phyloP scores from a whole-genome alignment of 768 basidiomycete genomes.

The Pluteus cervinus region DNA sequence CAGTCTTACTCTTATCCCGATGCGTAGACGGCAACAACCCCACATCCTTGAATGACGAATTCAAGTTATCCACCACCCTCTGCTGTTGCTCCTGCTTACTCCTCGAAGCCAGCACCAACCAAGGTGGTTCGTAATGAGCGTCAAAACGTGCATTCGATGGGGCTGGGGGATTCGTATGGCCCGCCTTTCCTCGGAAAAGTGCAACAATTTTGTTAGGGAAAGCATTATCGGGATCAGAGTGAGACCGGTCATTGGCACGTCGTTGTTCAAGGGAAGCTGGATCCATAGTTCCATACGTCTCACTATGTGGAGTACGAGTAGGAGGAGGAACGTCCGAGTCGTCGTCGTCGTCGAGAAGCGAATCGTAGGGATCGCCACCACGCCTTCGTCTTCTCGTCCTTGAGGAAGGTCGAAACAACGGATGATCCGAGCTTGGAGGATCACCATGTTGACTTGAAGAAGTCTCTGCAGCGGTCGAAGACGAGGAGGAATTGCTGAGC shows the following conservation, averaged over 20 bases:
- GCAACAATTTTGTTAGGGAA: slow-evolving; percentile 3
- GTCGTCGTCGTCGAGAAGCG: slow-evolving; percentile 29
- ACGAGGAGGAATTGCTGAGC: too few relatives aligned
- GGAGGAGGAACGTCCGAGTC: slow-evolving; percentile 24
- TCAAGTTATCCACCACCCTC: slow-evolving; percentile 62
- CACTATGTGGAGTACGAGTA: slow-evolving; percentile 53
- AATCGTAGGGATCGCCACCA: slow-evolving; percentile 27
- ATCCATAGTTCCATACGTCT: slow-evolving; percentile 56
- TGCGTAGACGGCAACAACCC: slow-evolving; percentile 61
- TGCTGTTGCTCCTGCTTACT: slow-evolving; percentile 63
- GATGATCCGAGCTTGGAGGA: too few relatives aligned
- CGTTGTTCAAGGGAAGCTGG: slow-evolving; percentile 44
- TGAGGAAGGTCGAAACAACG: slow-evolving; percentile 5
- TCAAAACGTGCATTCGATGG: slow-evolving; percentile 18
- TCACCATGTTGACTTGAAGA: too few relatives aligned
- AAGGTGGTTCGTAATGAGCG: slow-evolving; percentile 37
- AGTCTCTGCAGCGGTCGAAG: too few relatives aligned
- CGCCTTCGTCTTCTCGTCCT: slow-evolving; percentile 3
- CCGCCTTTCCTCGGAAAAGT: slow-evolving; percentile 13
- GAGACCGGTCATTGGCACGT: too few relatives aligned
- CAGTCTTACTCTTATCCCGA: slow-evolving; percentile 27
- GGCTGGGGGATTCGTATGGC: slow-evolving; percentile 10
- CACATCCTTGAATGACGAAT: slow-evolving; percentile 75
- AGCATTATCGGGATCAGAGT: too few relatives aligned
- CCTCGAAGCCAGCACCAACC: slow-evolving; percentile 62